A percentile compares a stretch with the other conserved stretches of the same genome.
phyloP scores from a whole-genome alignment of 805 yeast genomes.

The Saccharomycopsis capsularis region DNA sequence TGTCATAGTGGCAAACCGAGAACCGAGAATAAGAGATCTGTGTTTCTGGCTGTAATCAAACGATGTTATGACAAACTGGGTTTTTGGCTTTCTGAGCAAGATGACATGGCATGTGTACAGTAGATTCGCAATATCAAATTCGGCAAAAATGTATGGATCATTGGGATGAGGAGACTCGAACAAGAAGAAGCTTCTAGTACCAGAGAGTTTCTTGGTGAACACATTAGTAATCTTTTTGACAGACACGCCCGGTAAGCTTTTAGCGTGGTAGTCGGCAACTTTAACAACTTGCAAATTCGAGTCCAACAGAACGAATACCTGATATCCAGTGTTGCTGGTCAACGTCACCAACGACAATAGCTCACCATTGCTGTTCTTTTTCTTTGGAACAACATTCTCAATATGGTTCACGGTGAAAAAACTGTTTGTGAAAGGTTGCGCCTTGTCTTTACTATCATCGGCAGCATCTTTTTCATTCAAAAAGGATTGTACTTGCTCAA shows the following conservation, averaged over 20 bases:
- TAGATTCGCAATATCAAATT: slow-evolving; percentile 25
- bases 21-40: slow-evolving; percentile 51
- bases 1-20: slow-evolving; percentile 62
- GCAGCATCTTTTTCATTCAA: not conserved
- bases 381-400: slow-evolving; percentile 27
- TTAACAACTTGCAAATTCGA: not conserved
- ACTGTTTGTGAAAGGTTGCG: slow-evolving; percentile 22
- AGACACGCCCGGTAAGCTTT: not conserved
- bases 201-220: not conserved
- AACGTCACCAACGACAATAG: slow-evolving; percentile 25
- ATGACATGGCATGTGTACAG: not conserved
- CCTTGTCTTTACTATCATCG: not conserved
- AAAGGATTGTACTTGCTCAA: too few relatives aligned
- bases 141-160: slow-evolving; percentile 40
- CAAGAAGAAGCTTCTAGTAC: slow-evolving; percentile 28
- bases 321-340: not conserved
- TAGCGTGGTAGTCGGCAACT: not conserved
- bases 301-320: not conserved
- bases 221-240: slow-evolving; percentile 29
- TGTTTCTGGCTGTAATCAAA: slow-evolving; percentile 35
- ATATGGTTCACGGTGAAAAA: slow-evolving; percentile 40
- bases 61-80: slow-evolving; percentile 49
- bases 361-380: slow-evolving; percentile 25
- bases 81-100: slow-evolving; percentile 26
- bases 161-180: slow-evolving; percentile 64